Base-by-base conservation (phyloP, 2,329 filamentous ascomycete species). In the Decorospora gaudefroyi region DNA sequence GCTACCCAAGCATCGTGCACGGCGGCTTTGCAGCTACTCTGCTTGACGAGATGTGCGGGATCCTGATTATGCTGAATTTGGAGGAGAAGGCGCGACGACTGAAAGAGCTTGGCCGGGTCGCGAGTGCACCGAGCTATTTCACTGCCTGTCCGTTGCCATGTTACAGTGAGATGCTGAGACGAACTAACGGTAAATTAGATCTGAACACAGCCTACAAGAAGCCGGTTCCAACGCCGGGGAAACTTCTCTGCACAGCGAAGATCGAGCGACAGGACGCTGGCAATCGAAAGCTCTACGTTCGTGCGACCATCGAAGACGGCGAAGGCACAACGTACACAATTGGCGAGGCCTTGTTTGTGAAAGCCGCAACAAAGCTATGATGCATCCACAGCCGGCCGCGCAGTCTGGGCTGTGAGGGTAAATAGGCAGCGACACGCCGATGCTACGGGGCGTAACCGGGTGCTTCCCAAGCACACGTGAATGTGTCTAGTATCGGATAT, bases 31-130 rank as follows among this genome's bases (percentile, higher is more conserved):
- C 80, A 5, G 75, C 76, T 6, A 75, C 78, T 0, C 60, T 85
- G n/a, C 61, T 86, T 15, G 82, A 86, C 57, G 82, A 86, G 59
- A 66, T 72, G 4, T 76, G 79, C 61, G 80, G 81, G 1, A 68
- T 77, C 4, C 50, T 82, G 12, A 67, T 80, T 7, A 69, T 69
- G 2, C 55, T 75, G 18, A 79, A 79, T 49, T 42, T 56, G 11
- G 69, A 68, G 32, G 49, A 29, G 10, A 55, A 46, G 27, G 35
- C 48, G 9, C 22, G 53, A 31, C 51, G 41, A 18, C 3, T 34
- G 17, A 45, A 30, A 34, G 35, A 40, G 30, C 17, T 34, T 15
- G 50, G 53, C 7, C 25, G 26, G 31, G 4, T 34, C 32, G 4
- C 27, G 32, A 40, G 43, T 27, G 30, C 26, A 6, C 49, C 53